A percentile compares a stretch with the other conserved stretches of the same genome.
phyloP scores from a whole-genome alignment of 331 rosid genomes.

The Phaseolus coccineus region DNA sequence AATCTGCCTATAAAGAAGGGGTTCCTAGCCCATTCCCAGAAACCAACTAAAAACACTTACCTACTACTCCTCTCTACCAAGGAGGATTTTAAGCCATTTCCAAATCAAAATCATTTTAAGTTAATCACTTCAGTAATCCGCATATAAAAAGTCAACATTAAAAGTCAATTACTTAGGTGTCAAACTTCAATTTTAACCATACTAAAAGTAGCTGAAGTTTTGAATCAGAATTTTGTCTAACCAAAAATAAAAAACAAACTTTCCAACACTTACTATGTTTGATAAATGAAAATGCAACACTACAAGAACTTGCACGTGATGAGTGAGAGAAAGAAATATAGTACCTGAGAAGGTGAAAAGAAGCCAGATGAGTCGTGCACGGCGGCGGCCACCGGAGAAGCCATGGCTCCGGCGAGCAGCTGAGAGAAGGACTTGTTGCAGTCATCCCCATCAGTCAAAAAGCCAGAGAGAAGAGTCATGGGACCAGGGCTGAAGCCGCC shows the following conservation, averaged over 20 bases:
- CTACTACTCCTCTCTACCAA: neutral
- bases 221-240: neutral
- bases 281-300: slow-evolving; percentile 4
- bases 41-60: neutral
- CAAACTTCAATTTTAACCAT: neutral
- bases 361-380: slow-evolving; percentile 56
- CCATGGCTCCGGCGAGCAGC: slow-evolving; percentile 86
- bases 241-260: neutral
- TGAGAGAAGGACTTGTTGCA: slow-evolving; percentile 82
- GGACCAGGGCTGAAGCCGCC: slow-evolving; percentile 86
- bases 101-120: neutral
- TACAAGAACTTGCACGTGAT: neutral
- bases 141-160: neutral
- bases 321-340: neutral
- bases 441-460: slow-evolving; percentile 66
- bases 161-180: slow-evolving; percentile 9
- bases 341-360: slow-evolving; percentile 73
- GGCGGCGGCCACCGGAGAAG: slow-evolving; percentile 58
- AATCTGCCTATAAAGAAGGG: neutral
- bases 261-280: neutral
- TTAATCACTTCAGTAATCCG: neutral
- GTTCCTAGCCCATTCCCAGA: neutral
- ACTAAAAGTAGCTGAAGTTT: neutral
- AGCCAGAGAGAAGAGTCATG: slow-evolving; percentile 75
- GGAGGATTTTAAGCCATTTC: neutral